Evolutionary conservation across 78 protist genomes (phyloP), one percentile per base, ranked within the genome.

Genomic region (slime mould (Dictyostelium discoideum)): DNA sequence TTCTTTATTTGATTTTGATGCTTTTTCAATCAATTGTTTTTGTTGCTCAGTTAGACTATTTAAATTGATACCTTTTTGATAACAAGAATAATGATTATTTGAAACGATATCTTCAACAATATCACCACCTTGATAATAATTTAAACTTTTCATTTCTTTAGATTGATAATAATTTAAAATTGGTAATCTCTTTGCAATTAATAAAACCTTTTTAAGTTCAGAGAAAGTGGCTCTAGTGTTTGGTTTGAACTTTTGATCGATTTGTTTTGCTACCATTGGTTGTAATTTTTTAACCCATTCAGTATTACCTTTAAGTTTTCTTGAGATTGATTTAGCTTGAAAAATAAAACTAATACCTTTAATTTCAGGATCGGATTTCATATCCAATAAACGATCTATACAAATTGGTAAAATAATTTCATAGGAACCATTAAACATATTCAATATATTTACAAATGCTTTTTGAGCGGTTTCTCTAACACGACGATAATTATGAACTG

Each of bases 381-480:
- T 65, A 5, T 26, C 26, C 44, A n/a, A 22, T 46, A 57, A 32
- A 10, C n/a, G 50, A 9, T 82, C 46, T 2, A 90, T 5, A 20
- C 54, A 22, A 10, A 26, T 26, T n/a, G 88, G 88, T 16, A 60
- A 24, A n/a, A 90, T 9, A 0, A 79, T 29, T 5, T 6, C 1
- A 13, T 39, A 14, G 13, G 20, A 13, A 14, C 54, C 39, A 9
- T 39, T 18, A 10, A 37, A 46, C 24, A 29, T 57, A 82, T 82
- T 87, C 1, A 46, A 5, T 0, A 90, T 63, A 26, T 13, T 16
- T 0, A 39, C 20, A 3, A 82, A 3, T 20, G 88, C 13, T 13
- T 60, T 46, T 26, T 90, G 95, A 20, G 85, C 77, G 1, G 29
- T 22, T n/a, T 29, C 77, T 54, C 95, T 80, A 69, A 90, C 85